A percentile compares a stretch with the other conserved stretches of the same genome.
Evolutionary conservation across 148 eudicot genomes (phyloP).

Genomic region (Cornus kousa): DNA sequence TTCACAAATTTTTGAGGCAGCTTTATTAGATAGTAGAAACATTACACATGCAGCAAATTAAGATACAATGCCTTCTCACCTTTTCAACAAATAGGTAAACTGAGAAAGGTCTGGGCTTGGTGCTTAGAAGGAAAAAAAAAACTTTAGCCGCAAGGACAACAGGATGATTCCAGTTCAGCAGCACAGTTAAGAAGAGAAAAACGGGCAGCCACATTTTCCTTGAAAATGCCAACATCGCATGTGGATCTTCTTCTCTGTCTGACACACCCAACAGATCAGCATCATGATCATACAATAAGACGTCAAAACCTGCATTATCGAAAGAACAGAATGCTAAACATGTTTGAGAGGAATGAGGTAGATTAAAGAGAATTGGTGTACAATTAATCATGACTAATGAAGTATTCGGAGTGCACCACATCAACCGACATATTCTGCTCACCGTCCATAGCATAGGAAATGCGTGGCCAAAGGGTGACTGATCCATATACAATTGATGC

Average conservation of each 20-base stretch:
- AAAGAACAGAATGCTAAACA: not conserved
- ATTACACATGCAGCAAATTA: not conserved
- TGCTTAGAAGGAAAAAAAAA: conserved; percentile 26
- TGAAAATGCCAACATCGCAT: conserved; percentile 11
- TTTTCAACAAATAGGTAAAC: conserved; percentile 33
- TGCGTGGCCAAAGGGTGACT: conserved; percentile 16
- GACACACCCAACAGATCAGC: conserved; percentile 3
- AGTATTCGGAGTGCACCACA: not conserved
- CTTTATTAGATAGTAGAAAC: not conserved
- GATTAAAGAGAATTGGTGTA: not conserved
- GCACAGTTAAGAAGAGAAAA: conserved; percentile 22
- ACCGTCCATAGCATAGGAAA: conserved; percentile 27
- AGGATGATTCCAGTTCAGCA: conserved; percentile 39
- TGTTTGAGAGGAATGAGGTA: not conserved
- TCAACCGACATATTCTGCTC: conserved; percentile 8
- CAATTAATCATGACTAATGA: not conserved
- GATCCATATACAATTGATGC: conserved; percentile 25
- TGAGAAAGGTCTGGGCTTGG: conserved; percentile 45
- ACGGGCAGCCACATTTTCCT: conserved; percentile 29
- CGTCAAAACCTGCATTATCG: conserved; percentile 18
- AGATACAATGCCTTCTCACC: conserved; percentile 17
- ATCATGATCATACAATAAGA: conserved; percentile 19
- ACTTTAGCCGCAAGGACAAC: conserved; percentile 26
- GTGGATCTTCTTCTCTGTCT: conserved; percentile 17
- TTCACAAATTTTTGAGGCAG: not conserved